phyloP scores from a whole-genome alignment of 192 early-diverging fungal genomes.

The Dispira parvispora region DNA sequence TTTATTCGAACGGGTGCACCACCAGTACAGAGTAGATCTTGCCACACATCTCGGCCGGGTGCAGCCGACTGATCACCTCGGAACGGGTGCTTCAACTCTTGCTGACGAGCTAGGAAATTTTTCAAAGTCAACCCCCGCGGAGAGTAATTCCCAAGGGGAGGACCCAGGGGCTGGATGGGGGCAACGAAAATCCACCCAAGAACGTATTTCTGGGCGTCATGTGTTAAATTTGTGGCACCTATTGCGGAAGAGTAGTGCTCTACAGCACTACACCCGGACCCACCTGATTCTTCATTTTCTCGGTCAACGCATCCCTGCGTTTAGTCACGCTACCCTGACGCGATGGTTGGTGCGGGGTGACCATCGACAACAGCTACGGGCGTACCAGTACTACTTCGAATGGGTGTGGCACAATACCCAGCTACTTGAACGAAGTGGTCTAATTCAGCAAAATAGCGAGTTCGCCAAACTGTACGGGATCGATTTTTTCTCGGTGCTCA shows the following conservation, averaged over 20 bases:
- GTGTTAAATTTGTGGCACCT: slow-evolving; percentile 82
- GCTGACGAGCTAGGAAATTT: neutral
- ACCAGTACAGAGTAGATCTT: slow-evolving; percentile 27
- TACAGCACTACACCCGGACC: slow-evolving; percentile 67
- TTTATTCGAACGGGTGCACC: slow-evolving; percentile 38
- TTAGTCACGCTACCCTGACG: slow-evolving; percentile 33
- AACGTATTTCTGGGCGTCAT: slow-evolving; percentile 57
- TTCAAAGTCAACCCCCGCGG: neutral
- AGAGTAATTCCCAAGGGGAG: neutral
- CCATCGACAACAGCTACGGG: slow-evolving; percentile 35
- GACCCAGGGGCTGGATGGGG: neutral
- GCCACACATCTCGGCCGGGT: slow-evolving; percentile 30
- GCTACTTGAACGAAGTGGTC: slow-evolving; percentile 50
- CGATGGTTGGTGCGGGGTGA: slow-evolving; percentile 41
- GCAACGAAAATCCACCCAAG: slow-evolving; percentile 33
- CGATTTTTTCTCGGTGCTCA: slow-evolving; percentile 71
- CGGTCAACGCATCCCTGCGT: slow-evolving; percentile 50
- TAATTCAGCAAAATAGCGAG: slow-evolving; percentile 57
- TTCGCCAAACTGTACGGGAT: slow-evolving; percentile 86
- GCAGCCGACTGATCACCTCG: neutral
- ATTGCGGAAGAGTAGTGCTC: slow-evolving; percentile 54
- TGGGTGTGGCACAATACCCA: slow-evolving; percentile 46
- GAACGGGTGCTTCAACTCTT: neutral
- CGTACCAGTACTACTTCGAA: slow-evolving; percentile 46
- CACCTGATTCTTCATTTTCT: slow-evolving; percentile 54